Percentiles rank a stretch among this genome's conserved stretches.
Conservation (phyloP, 1,139 yeast species). For the Magnusiomyces ingens region DNA sequence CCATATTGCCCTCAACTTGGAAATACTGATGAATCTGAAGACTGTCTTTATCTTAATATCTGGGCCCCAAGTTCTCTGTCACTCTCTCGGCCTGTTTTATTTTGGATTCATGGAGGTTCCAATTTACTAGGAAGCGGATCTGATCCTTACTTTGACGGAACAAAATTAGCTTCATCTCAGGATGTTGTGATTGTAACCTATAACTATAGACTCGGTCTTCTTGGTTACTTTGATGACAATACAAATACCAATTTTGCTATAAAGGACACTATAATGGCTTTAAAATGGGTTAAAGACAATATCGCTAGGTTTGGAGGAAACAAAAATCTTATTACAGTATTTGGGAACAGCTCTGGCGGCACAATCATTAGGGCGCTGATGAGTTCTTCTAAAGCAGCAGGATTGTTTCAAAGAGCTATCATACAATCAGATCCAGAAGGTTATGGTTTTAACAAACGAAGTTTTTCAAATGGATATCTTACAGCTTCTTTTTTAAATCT, state of each 20-base stretch:
- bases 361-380: slow-evolving; percentile 27
- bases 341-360: slow-evolving; percentile 38
- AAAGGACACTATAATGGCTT: slow-evolving; percentile 31
- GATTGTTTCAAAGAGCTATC: slow-evolving; percentile 27
- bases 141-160: slow-evolving; percentile 31
- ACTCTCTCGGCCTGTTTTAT: slow-evolving; percentile 27
- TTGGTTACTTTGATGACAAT: slow-evolving; percentile 32
- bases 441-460: slow-evolving; percentile 22
- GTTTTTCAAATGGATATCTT: slow-evolving; percentile 20
- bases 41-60: slow-evolving; percentile 28
- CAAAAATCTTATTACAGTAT: slow-evolving; percentile 30
- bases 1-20: slow-evolving; percentile 24
- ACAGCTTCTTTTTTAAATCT: slow-evolving; percentile 14
- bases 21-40: slow-evolving; percentile 19
- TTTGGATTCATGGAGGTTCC: slow-evolving; percentile 40
- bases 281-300: slow-evolving; percentile 35
- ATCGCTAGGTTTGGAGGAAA: slow-evolving; percentile 35
- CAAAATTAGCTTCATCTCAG: slow-evolving; percentile 27
- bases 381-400: slow-evolving; percentile 21
- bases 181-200: slow-evolving; percentile 34
- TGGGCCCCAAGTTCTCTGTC: slow-evolving; percentile 19
- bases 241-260: slow-evolving; percentile 31
- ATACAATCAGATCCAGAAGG: slow-evolving; percentile 31
- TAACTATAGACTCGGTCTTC: slow-evolving; percentile 34
- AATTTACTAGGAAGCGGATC: slow-evolving; percentile 30